A percentile compares a stretch with the other conserved stretches of the same genome.
Conservation (phyloP, 148 eudicot species). For the Salicornia ramosissima region DNA sequence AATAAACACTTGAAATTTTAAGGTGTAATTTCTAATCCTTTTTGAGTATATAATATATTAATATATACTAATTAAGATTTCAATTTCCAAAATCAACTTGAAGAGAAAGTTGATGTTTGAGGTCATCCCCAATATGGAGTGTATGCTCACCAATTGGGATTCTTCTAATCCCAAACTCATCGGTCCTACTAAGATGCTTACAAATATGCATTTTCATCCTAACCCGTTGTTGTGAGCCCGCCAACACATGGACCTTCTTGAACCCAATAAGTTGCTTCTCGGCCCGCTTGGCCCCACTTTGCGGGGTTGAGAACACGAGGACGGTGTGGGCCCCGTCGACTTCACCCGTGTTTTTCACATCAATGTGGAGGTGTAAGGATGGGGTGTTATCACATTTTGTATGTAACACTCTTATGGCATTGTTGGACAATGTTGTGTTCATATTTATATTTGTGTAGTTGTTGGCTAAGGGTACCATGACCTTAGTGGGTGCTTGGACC, state of each 20-base stretch:
- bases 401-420: slow-evolving; percentile 43
- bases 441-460: slow-evolving; percentile 29
- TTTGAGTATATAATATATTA: not conserved
- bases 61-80: not conserved
- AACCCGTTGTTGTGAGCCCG: slow-evolving; percentile 44
- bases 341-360: slow-evolving; percentile 57
- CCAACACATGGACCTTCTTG: slow-evolving; percentile 58
- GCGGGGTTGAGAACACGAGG: slow-evolving; percentile 56
- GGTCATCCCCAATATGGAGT: slow-evolving; percentile 77
- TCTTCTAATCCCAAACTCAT: slow-evolving; percentile 54
- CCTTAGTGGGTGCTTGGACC: slow-evolving; percentile 41
- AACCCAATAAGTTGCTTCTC: slow-evolving; percentile 57
- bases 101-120: slow-evolving; percentile 53
- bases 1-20: slow-evolving; percentile 3
- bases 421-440: slow-evolving; percentile 31
- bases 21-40: not conserved
- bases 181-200: slow-evolving; percentile 60
- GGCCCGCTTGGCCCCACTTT: slow-evolving; percentile 28
- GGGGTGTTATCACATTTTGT: slow-evolving; percentile 44
- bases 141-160: slow-evolving; percentile 66
- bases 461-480: slow-evolving; percentile 33
- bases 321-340: slow-evolving; percentile 64
- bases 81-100: slow-evolving; percentile 19
- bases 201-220: slow-evolving; percentile 45
- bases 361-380: slow-evolving; percentile 37